Conservation (phyloP, 768 basidiomycete genomes). For the Candolleomyces eurysporus region DNA sequence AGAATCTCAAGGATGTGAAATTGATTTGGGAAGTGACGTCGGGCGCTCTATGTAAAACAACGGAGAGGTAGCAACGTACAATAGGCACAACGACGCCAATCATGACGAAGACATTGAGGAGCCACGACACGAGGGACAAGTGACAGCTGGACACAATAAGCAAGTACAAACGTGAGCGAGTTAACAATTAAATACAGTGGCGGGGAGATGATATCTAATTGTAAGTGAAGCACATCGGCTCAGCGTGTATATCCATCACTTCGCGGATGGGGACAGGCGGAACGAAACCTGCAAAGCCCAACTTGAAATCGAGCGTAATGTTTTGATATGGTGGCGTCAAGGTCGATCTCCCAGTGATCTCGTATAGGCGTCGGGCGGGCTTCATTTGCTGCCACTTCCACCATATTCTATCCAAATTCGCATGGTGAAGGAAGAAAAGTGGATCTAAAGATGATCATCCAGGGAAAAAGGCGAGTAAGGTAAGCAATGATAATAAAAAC, state of each 20-base stretch:
- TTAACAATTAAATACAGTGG: neutral
- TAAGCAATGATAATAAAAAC: neutral
- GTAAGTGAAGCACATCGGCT: conserved; percentile 28
- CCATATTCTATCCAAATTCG: conserved; percentile 40
- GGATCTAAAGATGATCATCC: conserved; percentile 25
- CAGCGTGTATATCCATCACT: conserved; percentile 27
- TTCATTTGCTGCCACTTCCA: conserved; percentile 35
- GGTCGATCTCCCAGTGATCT: conserved; percentile 34
- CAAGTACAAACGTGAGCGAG: neutral
- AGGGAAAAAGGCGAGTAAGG: too few relatives aligned
- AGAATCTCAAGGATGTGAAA: neutral
- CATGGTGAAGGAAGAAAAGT: conserved; percentile 39
- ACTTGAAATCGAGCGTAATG: conserved; percentile 29
- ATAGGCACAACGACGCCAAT: too few relatives aligned
- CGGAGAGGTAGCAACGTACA: neutral
- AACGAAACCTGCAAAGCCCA: conserved; percentile 25
- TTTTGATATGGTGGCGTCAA: conserved; percentile 25
- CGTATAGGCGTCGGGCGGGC: conserved; percentile 22
- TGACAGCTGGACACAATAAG: neutral
- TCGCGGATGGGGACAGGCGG: conserved; percentile 26
- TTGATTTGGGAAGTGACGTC: neutral
- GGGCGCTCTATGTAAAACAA: neutral
- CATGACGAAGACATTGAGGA: too few relatives aligned
- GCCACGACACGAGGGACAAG: neutral
- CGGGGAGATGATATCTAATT: conserved; percentile 8